Conservation (phyloP, 2,329 filamentous ascomycete genomes). For the Claviceps humidiphila region DNA sequence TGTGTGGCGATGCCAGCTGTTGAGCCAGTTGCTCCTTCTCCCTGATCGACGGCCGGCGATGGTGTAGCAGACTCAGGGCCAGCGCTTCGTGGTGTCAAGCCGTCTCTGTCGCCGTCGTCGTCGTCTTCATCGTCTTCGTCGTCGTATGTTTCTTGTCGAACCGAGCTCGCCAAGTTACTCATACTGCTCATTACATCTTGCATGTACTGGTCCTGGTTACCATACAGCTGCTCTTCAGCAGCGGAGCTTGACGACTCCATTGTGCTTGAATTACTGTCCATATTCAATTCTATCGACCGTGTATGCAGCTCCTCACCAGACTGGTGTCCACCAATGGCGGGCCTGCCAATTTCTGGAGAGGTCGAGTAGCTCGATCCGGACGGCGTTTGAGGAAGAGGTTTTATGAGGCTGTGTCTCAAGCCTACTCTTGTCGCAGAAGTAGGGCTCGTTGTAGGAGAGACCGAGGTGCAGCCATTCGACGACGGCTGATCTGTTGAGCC, state of each 20-base stretch:
- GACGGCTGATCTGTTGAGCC: conserved; percentile 2
- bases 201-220: conserved; percentile 16
- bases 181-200: conserved; percentile 34
- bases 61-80: conserved; percentile 42
- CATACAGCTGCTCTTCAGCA: conserved; percentile 24
- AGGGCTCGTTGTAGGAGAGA: conserved; percentile 8
- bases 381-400: conserved; percentile 42
- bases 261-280: conserved; percentile 30
- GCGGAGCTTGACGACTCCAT: conserved; percentile 33
- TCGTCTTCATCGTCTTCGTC: conserved; percentile 11
- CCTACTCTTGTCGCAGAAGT: conserved; percentile 43
- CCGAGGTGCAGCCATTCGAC: conserved; percentile 9
- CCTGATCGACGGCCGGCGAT: conserved; percentile 37
- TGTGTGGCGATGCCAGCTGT: conserved; percentile 30
- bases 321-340: conserved; percentile 14
- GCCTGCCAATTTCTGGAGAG: conserved; percentile 15
- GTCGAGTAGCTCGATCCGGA: conserved; percentile 13
- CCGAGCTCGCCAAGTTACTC: conserved; percentile 28
- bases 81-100: conserved; percentile 36
- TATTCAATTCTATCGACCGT: conserved; percentile 11
- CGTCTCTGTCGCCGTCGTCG: conserved; percentile 30
- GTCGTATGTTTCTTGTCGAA: conserved; percentile 32
- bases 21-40: conserved; percentile 9
- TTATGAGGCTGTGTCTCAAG: conserved; percentile 42
- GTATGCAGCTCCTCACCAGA: conserved; percentile 2